phyloP scores from a whole-genome alignment of 176 grass and related monocot species.

The Alloteropsis semialata region DNA sequence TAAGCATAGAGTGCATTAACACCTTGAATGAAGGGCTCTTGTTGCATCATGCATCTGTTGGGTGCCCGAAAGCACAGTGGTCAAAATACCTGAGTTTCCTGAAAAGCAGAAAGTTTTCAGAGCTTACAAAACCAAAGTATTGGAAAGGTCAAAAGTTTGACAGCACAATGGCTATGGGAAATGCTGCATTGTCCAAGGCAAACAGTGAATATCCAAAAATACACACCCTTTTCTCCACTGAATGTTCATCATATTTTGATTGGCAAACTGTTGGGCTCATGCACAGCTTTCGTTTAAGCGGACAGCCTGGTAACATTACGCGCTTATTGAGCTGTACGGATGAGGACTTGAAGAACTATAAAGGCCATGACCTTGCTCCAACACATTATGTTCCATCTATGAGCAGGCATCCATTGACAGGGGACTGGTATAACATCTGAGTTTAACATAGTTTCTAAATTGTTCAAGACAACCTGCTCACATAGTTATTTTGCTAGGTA shows the following conservation, averaged over 20 bases:
- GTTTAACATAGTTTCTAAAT: constrained; percentile 13
- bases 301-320: constrained; percentile 94
- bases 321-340: constrained; percentile 87
- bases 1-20: constrained; percentile 94
- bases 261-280: constrained; percentile 98
- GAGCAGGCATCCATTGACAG: constrained; percentile 84
- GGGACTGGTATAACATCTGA: constrained; percentile 72
- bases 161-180: constrained; percentile 26
- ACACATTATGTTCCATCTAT: constrained; percentile 99
- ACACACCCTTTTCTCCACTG: constrained; percentile 96
- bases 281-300: constrained; percentile 77
- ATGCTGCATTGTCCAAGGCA: constrained; percentile 35
- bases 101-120: constrained; percentile 83
- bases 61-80: constrained; percentile 86
- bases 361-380: constrained; percentile 80
- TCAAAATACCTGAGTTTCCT: constrained; percentile 95
- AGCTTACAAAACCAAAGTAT: constrained; percentile 82
- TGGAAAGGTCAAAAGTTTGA: constrained; percentile 42
- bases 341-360: constrained; percentile 80
- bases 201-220: constrained; percentile 60
- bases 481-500: constrained; percentile 57
- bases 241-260: constrained; percentile 97
- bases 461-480: constrained; percentile 14
- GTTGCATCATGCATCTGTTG: constrained; percentile 70
- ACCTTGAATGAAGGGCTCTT: constrained; percentile 96